Evolutionary conservation across 768 basidiomycete genomes (phyloP).

Genomic region (Amanita rubescens): DNA sequence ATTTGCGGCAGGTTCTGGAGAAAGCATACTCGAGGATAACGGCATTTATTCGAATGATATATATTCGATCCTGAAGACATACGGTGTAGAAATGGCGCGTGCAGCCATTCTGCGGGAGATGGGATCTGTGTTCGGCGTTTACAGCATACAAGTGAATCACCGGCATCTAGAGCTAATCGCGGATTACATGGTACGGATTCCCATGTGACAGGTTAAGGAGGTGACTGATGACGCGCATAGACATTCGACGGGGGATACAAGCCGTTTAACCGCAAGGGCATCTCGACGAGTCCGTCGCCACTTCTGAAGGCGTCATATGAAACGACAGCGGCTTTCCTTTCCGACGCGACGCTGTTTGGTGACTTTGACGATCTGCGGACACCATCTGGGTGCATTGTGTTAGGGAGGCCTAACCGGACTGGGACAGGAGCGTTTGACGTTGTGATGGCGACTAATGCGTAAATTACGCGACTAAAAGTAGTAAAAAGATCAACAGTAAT

Average conservation of each 20-base stretch:
- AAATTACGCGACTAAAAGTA: constrained; percentile 4
- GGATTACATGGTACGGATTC: constrained; percentile 87
- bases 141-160: constrained; percentile 91
- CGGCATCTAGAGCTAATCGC: constrained; percentile 96
- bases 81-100: constrained; percentile 96
- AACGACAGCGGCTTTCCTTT: constrained; percentile 88
- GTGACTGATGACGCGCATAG: constrained; percentile 32
- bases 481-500: constrained; percentile 13
- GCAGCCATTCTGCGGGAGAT: constrained; percentile 88
- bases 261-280: constrained; percentile 95
- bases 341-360: constrained; percentile 89
- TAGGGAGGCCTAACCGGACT: constrained; percentile 80
- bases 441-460: constrained; percentile 41
- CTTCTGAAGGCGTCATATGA: constrained; percentile 97
- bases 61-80: constrained; percentile 82
- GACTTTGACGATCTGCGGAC: constrained; percentile 91
- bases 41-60: constrained; percentile 93
- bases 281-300: constrained; percentile 89
- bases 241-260: constrained; percentile 98
- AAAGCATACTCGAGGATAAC: constrained; percentile 66
- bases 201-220: background rate
- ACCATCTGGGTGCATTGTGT: constrained; percentile 87
- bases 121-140: constrained; percentile 85
- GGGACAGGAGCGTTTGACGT: constrained; percentile 97
- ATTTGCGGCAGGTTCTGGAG: constrained; percentile 45